Evolutionary conservation across 345 rosid species (phyloP), one percentile per base, ranked within the genome.

Genomic region (Brassica cretica): DNA sequence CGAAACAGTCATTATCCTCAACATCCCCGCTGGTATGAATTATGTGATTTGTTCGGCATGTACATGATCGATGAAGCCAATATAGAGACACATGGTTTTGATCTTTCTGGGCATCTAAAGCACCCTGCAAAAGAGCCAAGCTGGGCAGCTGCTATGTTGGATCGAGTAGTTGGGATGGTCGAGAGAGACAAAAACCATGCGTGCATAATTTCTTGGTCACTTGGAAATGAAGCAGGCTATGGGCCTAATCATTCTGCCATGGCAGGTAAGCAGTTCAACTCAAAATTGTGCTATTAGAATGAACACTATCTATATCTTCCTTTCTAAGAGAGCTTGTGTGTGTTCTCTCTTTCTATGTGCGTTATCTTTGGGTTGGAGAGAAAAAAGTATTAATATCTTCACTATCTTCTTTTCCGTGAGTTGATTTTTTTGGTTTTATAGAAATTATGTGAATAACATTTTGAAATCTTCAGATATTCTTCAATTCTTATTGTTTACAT

Each of bases 11-110:
- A 95, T 83, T 95, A 95, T 85, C 99, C 99, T 66, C 99, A 95
- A 68, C 98, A 95, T 83, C 90, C 96, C 30, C 99, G 97, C 44
- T 95, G 99, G 99, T 95, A 95, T 64, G 98, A 95, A 75, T 72
- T 95, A 79, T 95, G 99, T 71, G 93, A 95, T 86, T 85, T 93
- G 81, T 91, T 95, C 72, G 98, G 99, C 73, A 81, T 95, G 91
- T 95, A 95, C 87, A 93, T 95, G 98, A 88, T 93, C 68, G 99
- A 95, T 84, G 99, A 95, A 85, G 98, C 99, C 79, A 95, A 95
- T 84, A 90, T 95, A 63, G 99, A 95, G 89, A 95, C 99, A 72
- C 99, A 95, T 80, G 99, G 98, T 70, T 95, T 95, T 81, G 72
- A 82, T 88, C 84, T 81, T 64, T 88, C 84, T 71, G 80, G 82